Conservation (phyloP, 805 yeast species). For the Teunomyces lycoperdinae region DNA sequence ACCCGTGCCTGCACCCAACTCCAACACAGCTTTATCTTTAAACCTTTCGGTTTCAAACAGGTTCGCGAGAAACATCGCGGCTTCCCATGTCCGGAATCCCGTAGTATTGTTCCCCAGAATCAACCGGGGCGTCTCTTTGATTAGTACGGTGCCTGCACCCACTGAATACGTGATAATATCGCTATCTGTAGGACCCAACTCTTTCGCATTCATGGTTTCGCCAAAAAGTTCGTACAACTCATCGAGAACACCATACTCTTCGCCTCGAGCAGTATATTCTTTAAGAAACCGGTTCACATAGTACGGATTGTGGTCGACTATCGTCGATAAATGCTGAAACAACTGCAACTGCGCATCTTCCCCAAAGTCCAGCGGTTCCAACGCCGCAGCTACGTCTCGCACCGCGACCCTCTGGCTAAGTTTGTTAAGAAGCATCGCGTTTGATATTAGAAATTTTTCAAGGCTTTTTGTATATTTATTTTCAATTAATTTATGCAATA, state of each 20-base stretch:
- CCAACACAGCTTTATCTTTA: conserved; percentile 43
- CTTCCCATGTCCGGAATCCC: conserved; percentile 93
- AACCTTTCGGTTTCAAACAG: conserved; percentile 32
- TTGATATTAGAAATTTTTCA: background rate
- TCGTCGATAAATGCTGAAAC: conserved; percentile 6
- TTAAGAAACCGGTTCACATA: conserved; percentile 50
- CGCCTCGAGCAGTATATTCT: conserved; percentile 35
- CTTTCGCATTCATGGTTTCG: conserved; percentile 28
- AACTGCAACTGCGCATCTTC: background rate
- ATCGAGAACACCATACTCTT: conserved; percentile 32
- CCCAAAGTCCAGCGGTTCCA: background rate
- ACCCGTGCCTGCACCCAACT: conserved; percentile 91
- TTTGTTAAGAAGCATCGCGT: conserved; percentile 1
- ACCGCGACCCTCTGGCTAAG: conserved; percentile 6
- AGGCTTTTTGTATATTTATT: background rate
- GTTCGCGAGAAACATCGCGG: conserved; percentile 65
- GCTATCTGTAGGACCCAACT: conserved; percentile 33
- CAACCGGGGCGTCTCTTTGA: conserved; percentile 60
- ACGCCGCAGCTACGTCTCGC: background rate
- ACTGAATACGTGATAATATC: conserved; percentile 39
- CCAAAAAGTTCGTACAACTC: conserved; percentile 44
- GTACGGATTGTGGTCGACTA: conserved; percentile 43
- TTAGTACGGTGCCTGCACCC: conserved; percentile 22
- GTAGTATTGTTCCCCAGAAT: conserved; percentile 81
- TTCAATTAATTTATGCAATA: conserved; percentile 14